Conservation (phyloP, 305 asterid genomes). For the Salvia sclarea region DNA sequence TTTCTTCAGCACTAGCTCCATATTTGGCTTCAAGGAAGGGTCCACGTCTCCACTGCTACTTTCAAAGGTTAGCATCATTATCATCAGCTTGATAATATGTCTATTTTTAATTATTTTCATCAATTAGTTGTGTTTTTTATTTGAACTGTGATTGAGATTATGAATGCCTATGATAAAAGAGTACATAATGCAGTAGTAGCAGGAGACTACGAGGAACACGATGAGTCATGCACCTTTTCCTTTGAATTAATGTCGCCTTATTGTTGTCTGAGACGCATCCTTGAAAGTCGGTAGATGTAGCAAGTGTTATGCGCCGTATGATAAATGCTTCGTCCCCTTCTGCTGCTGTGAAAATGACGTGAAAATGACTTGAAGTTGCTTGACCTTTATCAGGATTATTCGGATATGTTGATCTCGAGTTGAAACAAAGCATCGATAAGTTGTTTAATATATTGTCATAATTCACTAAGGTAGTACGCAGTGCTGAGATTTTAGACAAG, state of each 20-base stretch:
- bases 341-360: background rate
- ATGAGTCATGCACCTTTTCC: background rate
- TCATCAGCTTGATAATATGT: background rate
- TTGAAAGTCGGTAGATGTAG: background rate
- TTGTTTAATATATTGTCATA: too few species aligned
- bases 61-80: slow-evolving; percentile 9
- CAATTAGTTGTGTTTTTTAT: background rate
- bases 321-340: background rate
- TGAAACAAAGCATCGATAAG: background rate
- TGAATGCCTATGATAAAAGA: background rate
- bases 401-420: background rate
- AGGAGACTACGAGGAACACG: background rate
- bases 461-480: too few species aligned
- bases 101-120: background rate
- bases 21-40: slow-evolving; percentile 11
- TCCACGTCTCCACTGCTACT: background rate
- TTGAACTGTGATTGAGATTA: background rate
- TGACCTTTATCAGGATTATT: background rate
- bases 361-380: background rate
- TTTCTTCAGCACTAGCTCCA: slow-evolving; percentile 13
- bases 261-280: background rate
- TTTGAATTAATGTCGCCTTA: background rate
- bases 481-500: background rate
- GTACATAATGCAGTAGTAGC: background rate
- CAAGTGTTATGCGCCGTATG: background rate